These are phyloP conservation scores for Apiospora rasikravindrae DNA, from an alignment of 2,329 filamentous ascomycete genomes.

Conservation along the genomic window DNA sequence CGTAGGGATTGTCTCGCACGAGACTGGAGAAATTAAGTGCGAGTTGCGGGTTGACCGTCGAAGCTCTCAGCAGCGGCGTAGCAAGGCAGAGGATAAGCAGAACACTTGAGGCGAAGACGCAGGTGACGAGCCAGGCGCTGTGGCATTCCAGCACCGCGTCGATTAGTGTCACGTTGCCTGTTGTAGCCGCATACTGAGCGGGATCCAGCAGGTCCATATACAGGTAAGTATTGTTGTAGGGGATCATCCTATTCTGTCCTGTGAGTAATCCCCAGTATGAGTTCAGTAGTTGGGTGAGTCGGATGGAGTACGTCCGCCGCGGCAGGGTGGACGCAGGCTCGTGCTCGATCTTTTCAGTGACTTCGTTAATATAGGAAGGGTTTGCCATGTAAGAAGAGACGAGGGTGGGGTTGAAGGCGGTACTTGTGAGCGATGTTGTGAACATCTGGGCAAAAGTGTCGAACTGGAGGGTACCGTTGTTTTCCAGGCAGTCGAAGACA, in stretches of 20 bases:
- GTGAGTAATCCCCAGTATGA: neutral
- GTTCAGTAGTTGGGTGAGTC: neutral
- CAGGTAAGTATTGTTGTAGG: neutral
- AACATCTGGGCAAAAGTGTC: neutral
- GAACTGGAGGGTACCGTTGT: neutral
- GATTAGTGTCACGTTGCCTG: too few relatives aligned
- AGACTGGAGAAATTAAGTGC: neutral
- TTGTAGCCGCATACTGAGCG: too few relatives aligned
- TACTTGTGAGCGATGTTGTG: neutral
- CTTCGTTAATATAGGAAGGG: too few relatives aligned
- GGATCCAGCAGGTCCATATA: too few relatives aligned
- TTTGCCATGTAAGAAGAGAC: neutral
- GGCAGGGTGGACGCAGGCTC: neutral
- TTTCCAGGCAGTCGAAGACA: neutral
- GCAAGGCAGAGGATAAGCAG: neutral
- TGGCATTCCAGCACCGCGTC: neutral
- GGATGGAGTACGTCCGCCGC: neutral
- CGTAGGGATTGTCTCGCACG: neutral
- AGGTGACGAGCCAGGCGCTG: neutral
- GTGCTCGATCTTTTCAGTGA: too few relatives aligned
- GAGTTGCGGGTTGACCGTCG: neutral
- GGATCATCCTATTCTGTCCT: too few relatives aligned
- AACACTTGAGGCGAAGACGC: neutral
- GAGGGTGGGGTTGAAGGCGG: neutral
- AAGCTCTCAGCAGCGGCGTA: neutral